Base-by-base conservation (phyloP, 257 asterid species). In the Solanum microdontum region DNA sequence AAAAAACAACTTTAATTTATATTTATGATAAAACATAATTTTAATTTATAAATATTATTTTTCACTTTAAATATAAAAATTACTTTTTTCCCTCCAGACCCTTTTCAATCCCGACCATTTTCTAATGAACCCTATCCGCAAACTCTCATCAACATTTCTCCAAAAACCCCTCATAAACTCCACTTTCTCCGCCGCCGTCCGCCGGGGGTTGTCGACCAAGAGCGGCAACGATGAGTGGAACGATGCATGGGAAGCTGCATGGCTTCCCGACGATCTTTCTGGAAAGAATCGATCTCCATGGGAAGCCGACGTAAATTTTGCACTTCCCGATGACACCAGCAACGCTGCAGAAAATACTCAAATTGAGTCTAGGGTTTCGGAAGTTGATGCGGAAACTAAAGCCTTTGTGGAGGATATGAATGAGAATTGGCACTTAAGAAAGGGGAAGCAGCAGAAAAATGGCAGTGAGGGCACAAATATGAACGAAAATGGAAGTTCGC, bases 371-470 rank as follows among this genome's bases (percentile, higher is more conserved):
- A 58, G 39, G 13, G 66, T 93, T 62, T 1, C 91, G 21, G 94
- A 90, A 60, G 86, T 94, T 8, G 98, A 97, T 79, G 72, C 94
- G 28, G 96, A 95, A 84, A 97, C 98, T 11, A 91, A 91, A 90
- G 99, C 98, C 9, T 97, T 97, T 87, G 98, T 97, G 87, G 98
- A 94, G 93, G 99, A 97, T 45, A 97, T 95, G 98, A 92, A 93
- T 84, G 99, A 97, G 72, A 97, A 95, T 73, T 97, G 98, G 98
- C 98, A 97, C 6, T 98, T 94, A 62, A 92, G 98, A 91, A 97
- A 94, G 92, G 98, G 98, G 60, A 94, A 94, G 88, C 87, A 91
- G 9, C 85, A 12, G 28, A 58, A 23, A 24, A 62, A 60, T 43
- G 33, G 3, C 8, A 84, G 21, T 74, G 37, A 86, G 60, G 32